phyloP scores from a whole-genome alignment of 805 yeast species.

The Candida maltosa region DNA sequence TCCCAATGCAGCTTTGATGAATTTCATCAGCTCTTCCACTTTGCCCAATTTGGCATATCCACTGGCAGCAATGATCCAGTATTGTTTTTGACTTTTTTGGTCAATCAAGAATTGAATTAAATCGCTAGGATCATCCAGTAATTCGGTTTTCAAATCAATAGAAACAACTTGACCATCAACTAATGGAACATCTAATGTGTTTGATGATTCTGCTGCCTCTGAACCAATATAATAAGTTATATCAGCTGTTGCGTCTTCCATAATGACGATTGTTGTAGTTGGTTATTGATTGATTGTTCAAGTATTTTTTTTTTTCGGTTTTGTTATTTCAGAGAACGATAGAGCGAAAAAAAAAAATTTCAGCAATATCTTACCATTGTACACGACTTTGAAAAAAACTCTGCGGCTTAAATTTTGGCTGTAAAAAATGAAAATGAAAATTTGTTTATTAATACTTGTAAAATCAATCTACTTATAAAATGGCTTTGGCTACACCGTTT shows the following conservation, averaged over 20 bases:
- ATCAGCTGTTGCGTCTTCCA: conserved; percentile 18
- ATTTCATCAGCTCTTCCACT: conserved; percentile 58
- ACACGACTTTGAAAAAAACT: too few species aligned
- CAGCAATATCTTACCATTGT: too few species aligned
- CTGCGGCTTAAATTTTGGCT: too few species aligned
- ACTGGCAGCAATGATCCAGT: conserved; percentile 81
- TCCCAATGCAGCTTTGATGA: conserved; percentile 58
- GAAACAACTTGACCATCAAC: conserved; percentile 75
- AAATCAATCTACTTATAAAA: too few species aligned
- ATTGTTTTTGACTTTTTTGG: conserved; percentile 71
- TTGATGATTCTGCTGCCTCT: conserved; percentile 23
- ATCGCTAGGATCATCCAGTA: conserved; percentile 86
- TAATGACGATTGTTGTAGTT: too few species aligned
- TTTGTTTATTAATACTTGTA: too few species aligned
- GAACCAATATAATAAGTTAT: conserved; percentile 34
- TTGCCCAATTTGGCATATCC: conserved; percentile 70
- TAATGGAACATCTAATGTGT: conserved; percentile 65
- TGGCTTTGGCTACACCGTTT: too few species aligned
- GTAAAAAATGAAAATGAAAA: too few species aligned
- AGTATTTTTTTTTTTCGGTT: too few species aligned
- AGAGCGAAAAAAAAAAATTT: too few species aligned
- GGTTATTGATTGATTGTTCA: too few species aligned
- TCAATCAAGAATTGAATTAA: conserved; percentile 73
- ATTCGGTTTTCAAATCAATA: conserved; percentile 62
- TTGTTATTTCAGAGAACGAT: not conserved